phyloP scores from a whole-genome alignment of 306 rosid genomes.

The Neltuma alba region DNA sequence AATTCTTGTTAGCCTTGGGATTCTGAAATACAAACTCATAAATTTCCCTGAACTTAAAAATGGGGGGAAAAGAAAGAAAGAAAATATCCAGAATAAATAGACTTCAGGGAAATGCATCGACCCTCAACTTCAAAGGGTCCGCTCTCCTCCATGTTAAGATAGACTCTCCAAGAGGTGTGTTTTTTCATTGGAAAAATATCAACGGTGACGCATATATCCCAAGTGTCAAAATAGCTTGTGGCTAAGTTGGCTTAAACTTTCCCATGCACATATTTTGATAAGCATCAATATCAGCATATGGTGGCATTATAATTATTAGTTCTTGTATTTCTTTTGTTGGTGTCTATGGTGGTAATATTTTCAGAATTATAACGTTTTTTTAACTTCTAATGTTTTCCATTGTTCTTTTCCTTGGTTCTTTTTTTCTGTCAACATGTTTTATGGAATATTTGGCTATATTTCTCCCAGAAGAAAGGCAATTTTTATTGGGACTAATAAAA shows the following conservation, averaged over 20 bases:
- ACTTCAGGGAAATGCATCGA: too few species aligned
- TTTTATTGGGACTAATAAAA: constrained; percentile 12
- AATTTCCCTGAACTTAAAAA: too few species aligned
- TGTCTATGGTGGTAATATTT: not conserved
- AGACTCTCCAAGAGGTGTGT: not conserved
- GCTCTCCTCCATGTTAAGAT: not conserved
- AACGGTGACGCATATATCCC: not conserved
- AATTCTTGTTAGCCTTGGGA: too few species aligned
- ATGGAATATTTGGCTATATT: constrained; percentile 10
- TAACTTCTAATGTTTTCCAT: not conserved
- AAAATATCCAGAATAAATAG: too few species aligned
- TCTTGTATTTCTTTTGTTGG: not conserved
- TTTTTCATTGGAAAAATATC: not conserved
- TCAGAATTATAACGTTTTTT: not conserved
- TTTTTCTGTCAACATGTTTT: constrained; percentile 12
- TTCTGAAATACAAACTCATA: too few species aligned
- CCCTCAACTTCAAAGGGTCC: too few species aligned
- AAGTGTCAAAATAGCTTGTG: not conserved
- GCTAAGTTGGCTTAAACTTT: not conserved
- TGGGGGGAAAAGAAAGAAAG: too few species aligned
- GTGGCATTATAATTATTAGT: not conserved
- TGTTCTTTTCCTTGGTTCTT: not conserved
- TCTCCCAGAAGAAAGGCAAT: constrained; percentile 11
- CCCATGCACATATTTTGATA: not conserved
- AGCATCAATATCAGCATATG: constrained; percentile 1